A percentile compares a stretch with the other conserved stretches of the same genome.
Conservation (phyloP, 192 early-diverging fungal genomes). For the Dimargaris verticillata region DNA sequence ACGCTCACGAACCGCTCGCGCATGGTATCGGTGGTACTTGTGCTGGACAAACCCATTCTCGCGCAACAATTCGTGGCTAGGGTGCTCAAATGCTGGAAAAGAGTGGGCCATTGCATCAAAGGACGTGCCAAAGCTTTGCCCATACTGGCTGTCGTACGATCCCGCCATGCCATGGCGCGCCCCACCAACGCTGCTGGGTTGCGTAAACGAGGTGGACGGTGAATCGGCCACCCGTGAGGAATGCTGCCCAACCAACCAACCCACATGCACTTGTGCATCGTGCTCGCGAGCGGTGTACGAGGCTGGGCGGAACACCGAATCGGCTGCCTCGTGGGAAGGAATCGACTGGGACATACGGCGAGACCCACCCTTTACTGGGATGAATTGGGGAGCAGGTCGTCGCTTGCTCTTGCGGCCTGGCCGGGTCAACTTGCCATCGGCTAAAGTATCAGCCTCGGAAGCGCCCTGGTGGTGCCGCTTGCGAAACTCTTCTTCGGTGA, state of each 20-base stretch:
- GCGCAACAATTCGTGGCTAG: constrained; percentile 78
- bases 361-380: constrained; percentile 22
- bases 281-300: constrained; percentile 45
- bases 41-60: constrained; percentile 97
- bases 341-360: background rate
- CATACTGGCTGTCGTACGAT: background rate
- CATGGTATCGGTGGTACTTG: constrained; percentile 89
- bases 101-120: constrained; percentile 30
- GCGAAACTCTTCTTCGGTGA: constrained; percentile 39
- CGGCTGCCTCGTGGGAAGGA: background rate
- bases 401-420: constrained; percentile 9
- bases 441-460: background rate
- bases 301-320: constrained; percentile 7
- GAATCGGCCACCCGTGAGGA: too few relatives aligned
- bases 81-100: constrained; percentile 59
- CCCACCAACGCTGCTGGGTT: background rate
- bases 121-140: constrained; percentile 1
- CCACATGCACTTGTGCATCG: constrained; percentile 49
- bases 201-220: constrained; percentile 30
- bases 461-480: constrained; percentile 21
- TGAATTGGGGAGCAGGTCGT: constrained; percentile 29
- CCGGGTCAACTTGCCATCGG: constrained; percentile 11
- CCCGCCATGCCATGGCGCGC: background rate
- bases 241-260: constrained; percentile 60
- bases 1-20: constrained; percentile 84